These are phyloP conservation scores for Lotmaria passim DNA, from an alignment of 208 protist genomes.

Conservation along the genomic window DNA sequence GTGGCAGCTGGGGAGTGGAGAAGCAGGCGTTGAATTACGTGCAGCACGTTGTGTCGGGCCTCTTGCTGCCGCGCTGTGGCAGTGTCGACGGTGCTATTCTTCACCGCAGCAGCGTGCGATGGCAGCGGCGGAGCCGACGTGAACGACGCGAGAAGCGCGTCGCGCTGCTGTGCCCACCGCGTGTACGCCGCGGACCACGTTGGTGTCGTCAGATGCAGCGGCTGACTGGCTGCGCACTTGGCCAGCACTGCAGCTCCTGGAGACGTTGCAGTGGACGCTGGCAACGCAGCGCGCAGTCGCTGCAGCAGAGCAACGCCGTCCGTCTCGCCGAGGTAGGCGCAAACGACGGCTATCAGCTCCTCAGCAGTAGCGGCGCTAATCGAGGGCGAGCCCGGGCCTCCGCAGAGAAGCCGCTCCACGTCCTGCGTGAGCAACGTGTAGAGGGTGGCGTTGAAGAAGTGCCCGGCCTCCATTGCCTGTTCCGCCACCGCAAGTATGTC, in stretches of 20 bases:
- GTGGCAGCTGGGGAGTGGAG: no score
- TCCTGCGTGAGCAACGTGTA: slow-evolving; percentile 15
- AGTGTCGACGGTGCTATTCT: not conserved
- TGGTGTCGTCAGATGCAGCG: slow-evolving; percentile 16
- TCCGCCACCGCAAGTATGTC: slow-evolving; percentile 24
- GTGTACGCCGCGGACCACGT: slow-evolving; percentile 13
- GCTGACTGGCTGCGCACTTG: slow-evolving; percentile 23
- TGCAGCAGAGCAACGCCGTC: slow-evolving; percentile 11
- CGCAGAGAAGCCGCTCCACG: not conserved
- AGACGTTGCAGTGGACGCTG: not conserved
- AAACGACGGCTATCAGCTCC: slow-evolving; percentile 25
- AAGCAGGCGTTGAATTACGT: slow-evolving; percentile 21
- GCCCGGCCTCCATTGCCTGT: slow-evolving; percentile 20
- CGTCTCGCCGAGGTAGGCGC: slow-evolving; percentile 22
- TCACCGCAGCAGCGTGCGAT: not conserved
- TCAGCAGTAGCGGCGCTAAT: slow-evolving; percentile 13
- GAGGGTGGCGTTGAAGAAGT: slow-evolving; percentile 33
- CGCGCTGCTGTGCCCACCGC: slow-evolving; percentile 23
- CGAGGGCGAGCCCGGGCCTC: not conserved
- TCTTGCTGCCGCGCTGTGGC: not conserved
- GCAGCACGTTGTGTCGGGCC: slow-evolving; percentile 11
- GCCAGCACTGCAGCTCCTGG: slow-evolving; percentile 14
- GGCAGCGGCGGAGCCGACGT: not conserved
- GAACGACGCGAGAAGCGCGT: slow-evolving; percentile 3
- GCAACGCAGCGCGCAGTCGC: slow-evolving; percentile 5